Conservation (phyloP, 768 basidiomycete species). For the Royoungia palumana region DNA sequence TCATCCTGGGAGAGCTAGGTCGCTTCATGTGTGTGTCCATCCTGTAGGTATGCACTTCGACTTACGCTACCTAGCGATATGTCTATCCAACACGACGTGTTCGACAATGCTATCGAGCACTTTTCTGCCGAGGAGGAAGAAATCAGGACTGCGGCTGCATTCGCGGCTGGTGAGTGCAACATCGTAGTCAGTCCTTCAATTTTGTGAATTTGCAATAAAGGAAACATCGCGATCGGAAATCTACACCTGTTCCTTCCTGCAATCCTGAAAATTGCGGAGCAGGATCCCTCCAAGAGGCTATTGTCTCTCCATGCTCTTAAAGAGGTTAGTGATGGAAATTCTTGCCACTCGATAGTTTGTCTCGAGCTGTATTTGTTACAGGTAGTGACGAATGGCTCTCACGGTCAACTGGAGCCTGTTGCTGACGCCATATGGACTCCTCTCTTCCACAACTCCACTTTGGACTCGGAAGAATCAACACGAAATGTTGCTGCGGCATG, state of each 20-base stretch:
- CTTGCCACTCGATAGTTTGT: background rate
- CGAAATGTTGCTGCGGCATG: constrained; percentile 96
- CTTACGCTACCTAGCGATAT: constrained; percentile 63
- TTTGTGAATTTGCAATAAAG: constrained; percentile 35
- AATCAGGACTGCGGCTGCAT: constrained; percentile 85
- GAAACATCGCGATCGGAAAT: constrained; percentile 95
- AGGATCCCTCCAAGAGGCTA: constrained; percentile 73
- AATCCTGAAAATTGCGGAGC: constrained; percentile 75
- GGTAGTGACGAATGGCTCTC: constrained; percentile 91
- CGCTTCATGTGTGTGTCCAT: constrained; percentile 64
- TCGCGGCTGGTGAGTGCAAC: constrained; percentile 70
- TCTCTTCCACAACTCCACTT: constrained; percentile 84
- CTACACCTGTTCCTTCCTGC: constrained; percentile 80
- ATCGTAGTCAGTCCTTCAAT: background rate
- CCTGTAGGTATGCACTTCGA: background rate
- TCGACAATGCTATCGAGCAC: constrained; percentile 65
- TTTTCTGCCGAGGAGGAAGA: constrained; percentile 83
- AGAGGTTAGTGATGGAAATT: constrained; percentile 51
- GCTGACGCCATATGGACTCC: constrained; percentile 92
- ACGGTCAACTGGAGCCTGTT: constrained; percentile 77
- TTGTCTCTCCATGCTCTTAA: constrained; percentile 90
- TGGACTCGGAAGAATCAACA: constrained; percentile 82
- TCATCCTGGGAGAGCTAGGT: constrained; percentile 91
- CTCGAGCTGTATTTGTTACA: constrained; percentile 24
- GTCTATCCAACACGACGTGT: constrained; percentile 75